Base-by-base conservation (phyloP, 129 eudicot genomes). In the Lonicera japonica region DNA sequence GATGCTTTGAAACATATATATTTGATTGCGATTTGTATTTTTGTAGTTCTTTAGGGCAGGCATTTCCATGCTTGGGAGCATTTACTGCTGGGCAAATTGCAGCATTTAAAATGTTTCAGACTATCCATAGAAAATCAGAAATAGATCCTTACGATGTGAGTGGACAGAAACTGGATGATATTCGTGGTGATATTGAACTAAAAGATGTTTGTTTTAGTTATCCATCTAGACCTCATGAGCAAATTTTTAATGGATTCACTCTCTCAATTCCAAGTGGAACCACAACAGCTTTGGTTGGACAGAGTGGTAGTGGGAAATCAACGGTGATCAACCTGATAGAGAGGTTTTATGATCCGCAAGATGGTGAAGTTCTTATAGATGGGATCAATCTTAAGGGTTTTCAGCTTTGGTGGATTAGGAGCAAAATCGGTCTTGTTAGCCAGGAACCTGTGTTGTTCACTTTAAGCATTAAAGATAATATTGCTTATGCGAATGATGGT, bases 301-400 rank as follows among this genome's bases (percentile, higher is more conserved):
- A 36, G 19, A 75, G 79, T 63, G 79, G 79, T 16, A 61, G 79
- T 38, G 79, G 79, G 5, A 75, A 75, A 68, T 75, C 79, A 34
- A 68, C 74, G 0, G 73, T 74, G 3, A 60, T 74, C 38, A 74
- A 36, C 43, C 69, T 74, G 19, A 43, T 74, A 14, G 73, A 75
- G 70, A 75, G 79, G 66, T 75, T 75, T n/a, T 75, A 75, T 50
- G 79, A 75, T 50, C 79, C 79, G 47, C 70, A 75, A 56, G 34
- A 29, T 17, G 79, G 79, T 17, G 55, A 61, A 60, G 70, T 75
- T 25, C 25, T 75, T 39, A 75, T 75, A 19, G 79, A 75, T 47
- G 79, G 79, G 3, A 46, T 75, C 4, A 75, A 75, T 68, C 64
- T 75, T 52, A 75, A 56, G 63, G 74, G 62, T 12, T 63, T 68